Evolutionary conservation across 2,329 filamentous ascomycete species (phyloP).

Genomic region (Didymella pomorum): DNA sequence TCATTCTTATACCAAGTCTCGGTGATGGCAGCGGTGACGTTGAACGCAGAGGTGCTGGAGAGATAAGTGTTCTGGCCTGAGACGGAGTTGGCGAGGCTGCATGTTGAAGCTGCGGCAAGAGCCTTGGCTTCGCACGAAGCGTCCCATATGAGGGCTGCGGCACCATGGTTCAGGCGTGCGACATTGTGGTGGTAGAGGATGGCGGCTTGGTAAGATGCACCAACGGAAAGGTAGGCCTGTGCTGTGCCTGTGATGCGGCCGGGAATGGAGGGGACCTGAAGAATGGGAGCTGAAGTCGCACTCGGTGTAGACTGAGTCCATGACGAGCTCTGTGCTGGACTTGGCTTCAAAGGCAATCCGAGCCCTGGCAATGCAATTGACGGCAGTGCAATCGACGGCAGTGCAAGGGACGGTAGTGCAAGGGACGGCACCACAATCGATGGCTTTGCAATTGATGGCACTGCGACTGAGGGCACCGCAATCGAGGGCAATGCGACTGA

Average conservation of each 20-base stretch:
- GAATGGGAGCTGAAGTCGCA: background rate
- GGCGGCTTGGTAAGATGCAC: constrained; percentile 38
- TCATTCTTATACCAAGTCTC: constrained; percentile 91
- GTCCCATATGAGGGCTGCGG: constrained; percentile 70
- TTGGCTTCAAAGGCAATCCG: background rate
- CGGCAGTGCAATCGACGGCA: too few species aligned
- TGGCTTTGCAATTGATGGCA: background rate
- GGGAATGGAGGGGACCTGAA: background rate
- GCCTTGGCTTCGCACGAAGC: constrained; percentile 59
- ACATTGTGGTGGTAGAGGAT: constrained; percentile 81
- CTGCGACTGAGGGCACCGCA: background rate
- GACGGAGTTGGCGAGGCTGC: background rate
- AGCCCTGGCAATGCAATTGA: too few species aligned
- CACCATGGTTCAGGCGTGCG: constrained; percentile 84
- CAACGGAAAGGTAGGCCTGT: constrained; percentile 32
- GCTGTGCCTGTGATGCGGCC: background rate
- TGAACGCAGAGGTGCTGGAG: constrained; percentile 59
- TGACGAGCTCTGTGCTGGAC: background rate
- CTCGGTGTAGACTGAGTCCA: background rate
- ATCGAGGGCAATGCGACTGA: background rate
- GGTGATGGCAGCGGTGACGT: constrained; percentile 73
- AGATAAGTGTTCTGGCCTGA: constrained; percentile 89
- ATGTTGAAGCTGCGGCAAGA: background rate
- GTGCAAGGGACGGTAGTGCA: too few species aligned
- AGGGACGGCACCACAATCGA: too few species aligned